Evolutionary conservation across 352 stramenopile species (phyloP), one percentile per base, ranked within the genome.

Genomic region (Globisporangium abappressorium): DNA sequence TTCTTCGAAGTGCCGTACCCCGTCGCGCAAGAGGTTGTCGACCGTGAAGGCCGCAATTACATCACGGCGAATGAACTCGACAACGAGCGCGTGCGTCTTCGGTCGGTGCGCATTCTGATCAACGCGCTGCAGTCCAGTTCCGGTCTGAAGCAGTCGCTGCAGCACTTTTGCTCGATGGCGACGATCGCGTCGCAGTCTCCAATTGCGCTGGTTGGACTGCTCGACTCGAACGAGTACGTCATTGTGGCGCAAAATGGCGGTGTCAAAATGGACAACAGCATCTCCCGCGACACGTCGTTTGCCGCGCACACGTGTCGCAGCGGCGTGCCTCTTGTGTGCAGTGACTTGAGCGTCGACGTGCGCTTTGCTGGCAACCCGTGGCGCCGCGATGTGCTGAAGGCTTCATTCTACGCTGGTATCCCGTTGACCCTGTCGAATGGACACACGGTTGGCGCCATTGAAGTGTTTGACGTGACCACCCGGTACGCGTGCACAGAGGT

Each of bases 361-460:
- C 87, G 87, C 20, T 95, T 95, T 54, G 64, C 77, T 0, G 73
- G 70, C 5, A 95, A 94, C 64, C 66, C 74, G 51, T 92, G 79
- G 76, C 78, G 81, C 43, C 73, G 78, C 24, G 75, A 91, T 43
- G 46, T 65, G 46, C 66, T 89, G 5, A 74, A 77, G 30, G 72
- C 81, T 11, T 67, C 65, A 1, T 95, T 96, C 53, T 95, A 96
- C 62, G 87, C 85, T 1, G 90, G 87, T 15, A 94, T 94, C 47
- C 90, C 90, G 24, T 54, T 96, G 22, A 79, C 82, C 41, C 78
- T 95, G 9, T 80, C 77, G 28, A 91, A 87, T 30, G 85, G 85
- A 36, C 78, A 89, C 66, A 85, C 85, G 22, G 76, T 95, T 36
- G 87, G 87, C 24, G 72, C 76, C 4, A 72, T 95, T 33, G 87